Conservation (phyloP, 1,139 yeast genomes). For the Taphrina deformans region DNA sequence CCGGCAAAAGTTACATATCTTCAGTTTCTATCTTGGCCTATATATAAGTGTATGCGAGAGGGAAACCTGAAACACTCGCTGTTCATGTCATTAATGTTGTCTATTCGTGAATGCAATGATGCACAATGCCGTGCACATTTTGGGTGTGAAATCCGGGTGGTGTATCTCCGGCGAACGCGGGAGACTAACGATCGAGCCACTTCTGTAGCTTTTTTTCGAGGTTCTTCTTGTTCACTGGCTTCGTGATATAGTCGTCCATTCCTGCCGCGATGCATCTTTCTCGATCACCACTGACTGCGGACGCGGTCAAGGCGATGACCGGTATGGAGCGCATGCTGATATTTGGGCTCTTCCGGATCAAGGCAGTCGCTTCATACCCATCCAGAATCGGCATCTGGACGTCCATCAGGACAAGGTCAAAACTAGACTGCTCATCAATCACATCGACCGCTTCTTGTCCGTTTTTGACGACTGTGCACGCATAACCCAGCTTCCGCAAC, state of each 20-base stretch:
- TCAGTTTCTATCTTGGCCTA: neutral
- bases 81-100: neutral
- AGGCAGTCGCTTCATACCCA: slow-evolving; percentile 43
- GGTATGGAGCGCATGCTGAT: slow-evolving; percentile 40
- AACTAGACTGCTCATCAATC: slow-evolving; percentile 43
- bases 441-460: slow-evolving; percentile 39
- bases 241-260: slow-evolving; percentile 58
- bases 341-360: slow-evolving; percentile 44
- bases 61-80: neutral
- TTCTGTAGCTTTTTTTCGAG: slow-evolving; percentile 36
- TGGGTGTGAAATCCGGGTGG: too few relatives aligned
- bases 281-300: slow-evolving; percentile 59
- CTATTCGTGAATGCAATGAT: neutral
- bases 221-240: slow-evolving; percentile 47
- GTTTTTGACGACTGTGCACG: slow-evolving; percentile 27
- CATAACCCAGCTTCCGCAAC: slow-evolving; percentile 55
- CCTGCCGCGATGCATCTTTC: slow-evolving; percentile 54
- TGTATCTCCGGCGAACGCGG: too few relatives aligned
- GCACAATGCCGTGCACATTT: neutral
- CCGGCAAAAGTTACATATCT: neutral
- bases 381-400: slow-evolving; percentile 60
- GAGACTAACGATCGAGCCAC: slow-evolving; percentile 35
- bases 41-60: neutral
- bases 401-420: slow-evolving; percentile 56
- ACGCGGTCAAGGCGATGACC: slow-evolving; percentile 58